Base-by-base conservation (phyloP, 2,329 filamentous ascomycete genomes). In the Eutypella sp. region DNA sequence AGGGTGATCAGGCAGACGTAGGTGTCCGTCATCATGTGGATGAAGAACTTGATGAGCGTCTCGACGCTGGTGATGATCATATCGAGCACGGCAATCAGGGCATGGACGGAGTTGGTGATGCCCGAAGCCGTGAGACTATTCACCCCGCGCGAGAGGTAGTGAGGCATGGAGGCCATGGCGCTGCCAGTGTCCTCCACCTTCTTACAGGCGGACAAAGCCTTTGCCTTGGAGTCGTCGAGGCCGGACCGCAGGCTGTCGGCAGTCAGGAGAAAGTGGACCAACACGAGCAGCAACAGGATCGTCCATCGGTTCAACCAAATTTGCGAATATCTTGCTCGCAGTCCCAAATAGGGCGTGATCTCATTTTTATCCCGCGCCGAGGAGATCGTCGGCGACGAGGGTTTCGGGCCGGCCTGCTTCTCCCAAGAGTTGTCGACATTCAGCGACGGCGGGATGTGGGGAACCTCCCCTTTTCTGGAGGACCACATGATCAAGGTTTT, bases 261-360 rank as follows among this genome's bases (percentile, higher is more conserved):
- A 31, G 91, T 82, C 48, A 97, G 74, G 43, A 99, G 71, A 49
- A 92, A 79, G 47, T 91, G 82, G 51, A 86, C 80, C 43, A 99
- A 82, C 46, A 97, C 84, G 44, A 99, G 82, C 48, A 96, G 67
- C 40, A 97, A 76, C 40, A 99, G 77, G 49, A 97, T 76, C 33
- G 93, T 97, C 93, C 93, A 99, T 67, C 88, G 82, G 74, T 99
- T 97, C 72, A 99, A 84, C 90, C 92, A 96, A 67, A 95, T 79
- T 74, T 99, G 93, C 43, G 93, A 97, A 59, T 97, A 78, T 60
- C 91, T 85, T 58, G 92, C 85, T 61, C 84, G 82, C 62, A 96
- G 82, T 58, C 91, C 90, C 52, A 99, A 86, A 67, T 97, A 97
- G 51, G 93, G 92, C 53, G 90, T 96, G 61, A 60, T 55, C 87